These are phyloP conservation scores for Neurospora sublineolata DNA, from an alignment of 495 filamentous ascomycete genomes.

Conservation along the genomic window DNA sequence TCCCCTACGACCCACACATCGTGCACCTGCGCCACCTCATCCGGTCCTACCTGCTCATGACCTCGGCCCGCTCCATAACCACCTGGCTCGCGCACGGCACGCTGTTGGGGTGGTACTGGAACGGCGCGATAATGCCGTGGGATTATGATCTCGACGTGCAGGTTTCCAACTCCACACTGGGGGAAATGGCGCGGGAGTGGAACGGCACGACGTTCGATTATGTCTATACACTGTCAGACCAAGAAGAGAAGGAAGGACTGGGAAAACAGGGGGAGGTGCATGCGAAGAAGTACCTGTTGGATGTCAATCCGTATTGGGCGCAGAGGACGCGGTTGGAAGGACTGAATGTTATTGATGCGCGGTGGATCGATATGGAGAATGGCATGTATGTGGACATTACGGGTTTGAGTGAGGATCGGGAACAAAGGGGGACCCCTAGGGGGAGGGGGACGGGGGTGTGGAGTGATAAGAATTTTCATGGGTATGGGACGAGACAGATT, in stretches of 20 bases:
- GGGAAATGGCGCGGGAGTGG: constrained; percentile 47
- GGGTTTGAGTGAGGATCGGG: constrained; percentile 57
- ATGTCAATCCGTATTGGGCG: constrained; percentile 61
- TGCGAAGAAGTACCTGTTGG: constrained; percentile 50
- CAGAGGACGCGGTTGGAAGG: constrained; percentile 53
- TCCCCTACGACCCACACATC: constrained; percentile 53
- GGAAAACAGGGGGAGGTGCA: background rate
- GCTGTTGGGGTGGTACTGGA: constrained; percentile 88
- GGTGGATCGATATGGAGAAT: constrained; percentile 68
- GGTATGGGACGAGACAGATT: constrained; percentile 57
- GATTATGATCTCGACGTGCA: constrained; percentile 85
- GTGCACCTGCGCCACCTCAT: constrained; percentile 57
- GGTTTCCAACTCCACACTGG: constrained; percentile 51
- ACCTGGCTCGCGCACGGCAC: constrained; percentile 88
- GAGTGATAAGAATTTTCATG: constrained; percentile 75
- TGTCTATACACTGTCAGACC: constrained; percentile 14
- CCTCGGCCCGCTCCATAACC: constrained; percentile 52
- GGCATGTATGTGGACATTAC: constrained; percentile 85
- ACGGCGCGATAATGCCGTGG: constrained; percentile 73
- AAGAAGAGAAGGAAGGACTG: background rate
- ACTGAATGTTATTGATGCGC: constrained; percentile 71
- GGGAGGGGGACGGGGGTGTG: constrained; percentile 46
- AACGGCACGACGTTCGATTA: constrained; percentile 55
- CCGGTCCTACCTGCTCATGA: constrained; percentile 50
- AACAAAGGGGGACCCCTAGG: background rate